Conservation (phyloP, 176 grass and related monocot species). For the Areca catechu region DNA sequence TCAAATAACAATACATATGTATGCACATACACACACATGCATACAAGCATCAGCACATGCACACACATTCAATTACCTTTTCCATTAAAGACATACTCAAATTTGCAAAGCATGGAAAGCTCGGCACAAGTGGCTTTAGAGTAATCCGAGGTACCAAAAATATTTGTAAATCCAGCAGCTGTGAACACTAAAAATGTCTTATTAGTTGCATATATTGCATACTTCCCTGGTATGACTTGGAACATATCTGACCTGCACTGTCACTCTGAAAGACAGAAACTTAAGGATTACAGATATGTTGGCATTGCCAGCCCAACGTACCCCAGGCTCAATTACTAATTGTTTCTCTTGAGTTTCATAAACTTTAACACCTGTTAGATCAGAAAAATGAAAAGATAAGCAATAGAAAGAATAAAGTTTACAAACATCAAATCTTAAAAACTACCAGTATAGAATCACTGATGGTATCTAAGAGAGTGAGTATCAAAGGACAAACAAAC, state of each 20-base stretch:
- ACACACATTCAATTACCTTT: conserved; percentile 43
- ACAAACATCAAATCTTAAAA: conserved; percentile 1
- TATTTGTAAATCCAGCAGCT: conserved; percentile 73
- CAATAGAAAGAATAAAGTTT: conserved; percentile 7
- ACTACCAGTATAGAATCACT: background rate
- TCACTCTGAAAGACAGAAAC: conserved; percentile 44
- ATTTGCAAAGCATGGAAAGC: conserved; percentile 81
- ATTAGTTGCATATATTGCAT: background rate
- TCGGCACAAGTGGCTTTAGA: conserved; percentile 91
- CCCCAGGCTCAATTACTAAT: conserved; percentile 74
- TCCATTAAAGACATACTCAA: conserved; percentile 69
- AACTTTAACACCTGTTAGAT: conserved; percentile 70
- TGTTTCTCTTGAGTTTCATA: conserved; percentile 85
- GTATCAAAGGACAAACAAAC: too few relatives aligned
- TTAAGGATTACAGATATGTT: conserved; percentile 48
- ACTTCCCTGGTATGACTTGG: background rate
- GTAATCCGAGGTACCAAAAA: conserved; percentile 60
- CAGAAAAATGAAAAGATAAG: background rate
- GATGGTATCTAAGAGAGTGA: too few relatives aligned
- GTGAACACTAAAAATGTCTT: conserved; percentile 12
- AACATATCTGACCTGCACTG: conserved; percentile 47
- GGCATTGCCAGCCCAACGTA: conserved; percentile 73
- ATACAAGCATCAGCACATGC: too few relatives aligned
- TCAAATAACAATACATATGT: too few relatives aligned
- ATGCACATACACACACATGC: too few relatives aligned